Percentiles rank a stretch among this genome's conserved stretches.
These are phyloP conservation scores for Omphalea diandra DNA, from an alignment of 441 rosid genomes.

Conservation along the genomic window DNA sequence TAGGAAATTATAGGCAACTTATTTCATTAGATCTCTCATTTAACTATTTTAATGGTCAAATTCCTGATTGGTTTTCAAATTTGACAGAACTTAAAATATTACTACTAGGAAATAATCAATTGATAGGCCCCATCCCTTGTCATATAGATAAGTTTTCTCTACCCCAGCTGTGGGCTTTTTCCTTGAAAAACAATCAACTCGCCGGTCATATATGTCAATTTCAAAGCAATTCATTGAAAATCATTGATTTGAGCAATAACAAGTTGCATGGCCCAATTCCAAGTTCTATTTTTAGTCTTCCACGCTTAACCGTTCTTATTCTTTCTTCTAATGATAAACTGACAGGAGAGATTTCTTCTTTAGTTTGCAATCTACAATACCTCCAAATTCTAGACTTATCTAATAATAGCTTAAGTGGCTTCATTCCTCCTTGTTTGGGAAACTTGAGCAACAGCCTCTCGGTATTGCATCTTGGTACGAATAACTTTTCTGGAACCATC, in stretches of 20 bases:
- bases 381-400: constrained; percentile 23
- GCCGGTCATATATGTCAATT: not conserved
- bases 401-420: constrained; percentile 23
- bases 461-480: constrained; percentile 14
- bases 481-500: constrained; percentile 23
- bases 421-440: constrained; percentile 21
- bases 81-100: too few species aligned
- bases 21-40: too few species aligned
- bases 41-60: too few species aligned
- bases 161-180: too few species aligned
- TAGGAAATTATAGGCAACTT: too few species aligned
- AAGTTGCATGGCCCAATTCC: constrained; percentile 14
- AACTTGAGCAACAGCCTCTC: not conserved
- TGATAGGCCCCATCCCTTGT: too few species aligned
- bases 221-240: not conserved
- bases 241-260: not conserved
- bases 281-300: too few species aligned
- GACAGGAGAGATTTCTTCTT: constrained; percentile 20
- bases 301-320: constrained; percentile 7
- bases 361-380: constrained; percentile 19
- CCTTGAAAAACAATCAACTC: too few species aligned
- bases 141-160: too few species aligned
- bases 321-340: constrained; percentile 14
- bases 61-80: too few species aligned
- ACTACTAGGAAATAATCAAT: too few species aligned